Evolutionary conservation across 2,329 filamentous ascomycete genomes (phyloP).

Genomic region (Alternaria sp.): DNA sequence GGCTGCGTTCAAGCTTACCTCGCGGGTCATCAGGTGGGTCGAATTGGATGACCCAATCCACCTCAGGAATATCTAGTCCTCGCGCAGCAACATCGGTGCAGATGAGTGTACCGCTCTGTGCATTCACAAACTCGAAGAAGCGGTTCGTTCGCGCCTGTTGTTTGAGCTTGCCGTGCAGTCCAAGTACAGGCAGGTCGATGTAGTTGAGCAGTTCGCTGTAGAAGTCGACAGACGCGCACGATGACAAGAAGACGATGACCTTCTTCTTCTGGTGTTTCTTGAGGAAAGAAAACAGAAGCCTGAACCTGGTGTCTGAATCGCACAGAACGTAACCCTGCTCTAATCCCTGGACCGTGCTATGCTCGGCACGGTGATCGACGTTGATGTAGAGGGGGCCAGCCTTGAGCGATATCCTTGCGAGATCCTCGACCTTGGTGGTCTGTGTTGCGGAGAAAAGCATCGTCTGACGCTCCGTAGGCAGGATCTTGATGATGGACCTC

Average conservation of each 20-base stretch:
- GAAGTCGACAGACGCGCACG: slow-evolving; percentile 93
- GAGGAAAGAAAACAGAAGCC: slow-evolving; percentile 91
- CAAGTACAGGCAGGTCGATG: slow-evolving; percentile 88
- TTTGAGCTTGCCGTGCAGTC: slow-evolving; percentile 91
- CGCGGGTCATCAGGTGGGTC: slow-evolving; percentile 44
- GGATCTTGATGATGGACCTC: slow-evolving; percentile 92
- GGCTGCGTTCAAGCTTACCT: background rate
- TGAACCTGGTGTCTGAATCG: slow-evolving; percentile 91
- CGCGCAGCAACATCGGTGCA: slow-evolving; percentile 96
- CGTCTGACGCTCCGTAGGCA: slow-evolving; percentile 80
- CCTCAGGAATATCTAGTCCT: slow-evolving; percentile 92
- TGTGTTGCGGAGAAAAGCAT: slow-evolving; percentile 99
- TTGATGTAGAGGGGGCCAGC: slow-evolving; percentile 96
- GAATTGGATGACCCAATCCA: slow-evolving; percentile 92
- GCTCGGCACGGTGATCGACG: slow-evolving; percentile 87
- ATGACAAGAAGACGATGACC: slow-evolving; percentile 91
- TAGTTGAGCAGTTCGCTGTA: slow-evolving; percentile 95
- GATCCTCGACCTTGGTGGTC: slow-evolving; percentile 97
- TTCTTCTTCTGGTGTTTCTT: slow-evolving; percentile 94
- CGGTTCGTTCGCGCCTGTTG: slow-evolving; percentile 99
- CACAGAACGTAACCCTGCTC: slow-evolving; percentile 97
- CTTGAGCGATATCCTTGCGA: slow-evolving; percentile 90
- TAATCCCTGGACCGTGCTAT: slow-evolving; percentile 88
- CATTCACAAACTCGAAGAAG: slow-evolving; percentile 95
- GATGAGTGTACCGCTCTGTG: slow-evolving; percentile 84